Base-by-base conservation (phyloP, 345 rosid genomes). In the Citrus australasica region DNA sequence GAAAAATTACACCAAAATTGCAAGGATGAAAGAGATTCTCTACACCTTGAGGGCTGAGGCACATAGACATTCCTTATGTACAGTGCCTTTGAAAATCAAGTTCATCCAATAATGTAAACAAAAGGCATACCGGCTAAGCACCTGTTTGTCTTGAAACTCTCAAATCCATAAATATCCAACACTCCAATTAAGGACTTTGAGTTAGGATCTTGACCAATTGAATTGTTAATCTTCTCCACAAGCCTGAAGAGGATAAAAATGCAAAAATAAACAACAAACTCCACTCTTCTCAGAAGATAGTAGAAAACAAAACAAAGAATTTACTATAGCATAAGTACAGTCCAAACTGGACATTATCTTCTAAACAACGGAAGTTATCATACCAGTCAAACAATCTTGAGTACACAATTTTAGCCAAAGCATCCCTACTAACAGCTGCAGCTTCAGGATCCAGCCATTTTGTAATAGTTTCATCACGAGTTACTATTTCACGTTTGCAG, bases 111-210 rank as follows among this genome's bases (percentile, higher is more conserved):
- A 75, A 79, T 62, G 79, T 79, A 79, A 81, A 85, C 85, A 71
- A 89, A 83, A 85, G 87, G 94, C 91, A 86, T 91, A 89, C 91
- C 89, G 71, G 86, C 86, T 80, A 90, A 89, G 96, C 94, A 96
- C 99, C 99, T 96, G 93, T 96, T 96, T 86, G 97, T 94, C 92
- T 96, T 92, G 95, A 96, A 96, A 92, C 98, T 96, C 91, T 96
- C 99, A 82, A 96, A 96, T 80, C 99, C 99, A 88, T 96, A 96
- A 58, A 96, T 96, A 92, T 96, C 99, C 82, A 96, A 91, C 81
- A 96, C 99, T 25, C 98, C 99, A 66, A 96, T 96, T 76, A 96
- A 87, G 86, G 74, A 88, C 88, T 91, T 94, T 32, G 98, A 94
- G 14, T 91, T 83, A 79, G 95, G 95, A 82, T 96, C 99, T 86